phyloP scores from a whole-genome alignment of 352 stramenopile genomes.

The Aphanomyces astaci region DNA sequence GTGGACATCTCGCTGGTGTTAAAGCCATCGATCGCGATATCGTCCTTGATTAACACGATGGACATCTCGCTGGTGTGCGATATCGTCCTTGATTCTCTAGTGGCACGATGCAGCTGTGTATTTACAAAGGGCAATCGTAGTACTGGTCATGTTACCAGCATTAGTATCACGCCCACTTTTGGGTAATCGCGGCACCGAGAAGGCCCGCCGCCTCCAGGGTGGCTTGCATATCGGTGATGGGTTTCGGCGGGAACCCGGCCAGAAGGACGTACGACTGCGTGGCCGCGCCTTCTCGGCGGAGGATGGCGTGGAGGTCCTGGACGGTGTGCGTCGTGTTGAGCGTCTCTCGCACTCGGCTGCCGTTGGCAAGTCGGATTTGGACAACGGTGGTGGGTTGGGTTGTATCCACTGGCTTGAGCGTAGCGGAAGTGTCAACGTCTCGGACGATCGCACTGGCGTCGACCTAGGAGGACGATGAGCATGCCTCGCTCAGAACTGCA shows the following conservation, averaged over 20 bases:
- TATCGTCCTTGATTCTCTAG: too few relatives aligned
- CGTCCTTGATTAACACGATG: too few relatives aligned
- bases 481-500: too few relatives aligned
- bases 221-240: slow-evolving; percentile 71
- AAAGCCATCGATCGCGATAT: too few relatives aligned
- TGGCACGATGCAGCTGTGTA: too few relatives aligned
- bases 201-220: slow-evolving; percentile 88
- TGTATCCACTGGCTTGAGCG: slow-evolving; percentile 73
- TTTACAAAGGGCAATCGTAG: too few relatives aligned
- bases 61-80: too few relatives aligned
- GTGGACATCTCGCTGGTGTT: too few relatives aligned
- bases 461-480: slow-evolving; percentile 30
- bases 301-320: slow-evolving; percentile 79
- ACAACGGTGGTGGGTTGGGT: slow-evolving; percentile 81
- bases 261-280: slow-evolving; percentile 84
- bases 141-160: too few relatives aligned
- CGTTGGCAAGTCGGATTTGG: slow-evolving; percentile 83
- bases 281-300: slow-evolving; percentile 66
- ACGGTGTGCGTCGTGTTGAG: slow-evolving; percentile 86
- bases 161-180: slow-evolving; percentile 57
- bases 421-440: slow-evolving; percentile 23
- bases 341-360: slow-evolving; percentile 65
- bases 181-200: slow-evolving; percentile 85
- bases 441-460: slow-evolving; percentile 24
- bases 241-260: slow-evolving; percentile 85